Percentiles rank a stretch among this genome's conserved stretches.
Evolutionary conservation across 148 eudicot genomes (phyloP).

Genomic region (Heliamphora exappendiculata): DNA sequence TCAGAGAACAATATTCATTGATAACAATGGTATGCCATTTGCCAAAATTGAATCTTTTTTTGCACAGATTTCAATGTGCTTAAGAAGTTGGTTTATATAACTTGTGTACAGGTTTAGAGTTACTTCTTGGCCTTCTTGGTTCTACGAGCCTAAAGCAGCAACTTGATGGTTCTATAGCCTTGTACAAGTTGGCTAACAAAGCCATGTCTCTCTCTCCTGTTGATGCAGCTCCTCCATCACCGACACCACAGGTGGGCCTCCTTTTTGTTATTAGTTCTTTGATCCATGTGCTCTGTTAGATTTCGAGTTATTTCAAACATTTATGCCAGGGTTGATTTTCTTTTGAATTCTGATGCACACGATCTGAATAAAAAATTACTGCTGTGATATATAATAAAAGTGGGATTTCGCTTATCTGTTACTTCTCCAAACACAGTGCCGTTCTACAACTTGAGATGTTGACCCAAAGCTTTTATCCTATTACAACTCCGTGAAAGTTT

Average conservation of each 20-base stretch:
- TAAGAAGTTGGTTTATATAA: neutral
- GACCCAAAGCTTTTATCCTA: neutral
- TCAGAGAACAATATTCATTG: conserved; percentile 62
- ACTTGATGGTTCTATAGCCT: conserved; percentile 66
- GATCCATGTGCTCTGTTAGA: neutral
- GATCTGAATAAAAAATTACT: neutral
- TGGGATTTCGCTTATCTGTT: neutral
- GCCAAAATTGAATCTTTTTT: neutral
- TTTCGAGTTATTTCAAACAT: neutral
- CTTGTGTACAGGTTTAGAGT: conserved; percentile 46
- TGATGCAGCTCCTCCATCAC: conserved; percentile 88
- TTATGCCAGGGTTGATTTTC: neutral
- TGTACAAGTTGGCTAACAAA: conserved; percentile 71
- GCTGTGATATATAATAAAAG: neutral
- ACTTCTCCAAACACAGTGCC: neutral
- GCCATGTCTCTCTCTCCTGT: conserved; percentile 53
- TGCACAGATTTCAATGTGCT: neutral
- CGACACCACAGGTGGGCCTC: conserved; percentile 60
- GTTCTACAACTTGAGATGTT: neutral
- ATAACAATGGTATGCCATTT: conserved; percentile 45
- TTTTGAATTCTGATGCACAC: neutral
- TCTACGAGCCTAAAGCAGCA: conserved; percentile 58
- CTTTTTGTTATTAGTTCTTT: neutral
- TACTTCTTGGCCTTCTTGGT: conserved; percentile 73
- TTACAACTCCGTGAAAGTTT: neutral